Base-by-base conservation (phyloP, 306 rosid species). In the Dalbergia cochinchinensis region DNA sequence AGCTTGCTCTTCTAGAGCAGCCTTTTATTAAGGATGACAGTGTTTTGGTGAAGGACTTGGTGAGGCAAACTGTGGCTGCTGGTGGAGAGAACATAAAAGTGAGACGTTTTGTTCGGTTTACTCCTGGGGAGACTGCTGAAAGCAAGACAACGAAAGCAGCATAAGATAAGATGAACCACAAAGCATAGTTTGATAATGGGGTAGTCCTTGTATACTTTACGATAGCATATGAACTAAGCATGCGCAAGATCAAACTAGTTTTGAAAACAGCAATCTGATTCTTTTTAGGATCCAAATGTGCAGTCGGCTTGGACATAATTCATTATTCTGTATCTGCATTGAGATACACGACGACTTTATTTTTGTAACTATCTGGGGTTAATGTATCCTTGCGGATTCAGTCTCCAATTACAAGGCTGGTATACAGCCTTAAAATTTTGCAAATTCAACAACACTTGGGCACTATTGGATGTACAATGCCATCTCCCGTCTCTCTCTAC, bases 81-180 rank as follows among this genome's bases (percentile, higher is more conserved):
- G 88, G 93, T n/a, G 99, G 99, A 39, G 98, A 95, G 88, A 95
- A 95, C 85, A 93, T 95, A 45, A 92, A 91, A 79, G 96, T 95
- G 18, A 81, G 98, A 26, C 90, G 99, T 76, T 92, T 95, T 71
- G 87, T 89, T 62, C 83, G 97, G 50, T 95, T 92, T 86, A 95
- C 97, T 4, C 91, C 91, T 0, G 99, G 99, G 57, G 97, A 92
- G 76, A 81, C 88, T 3, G 74, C 79, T 41, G 88, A 89, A 48
- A 82, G 77, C 31, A 87, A 85, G 6, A 69, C 84, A 9, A 16
- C 9, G 8, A 6, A 42, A 61, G 11, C 86, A 75, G 85, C 87
- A 72, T 85, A 82, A 79, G 74, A 72, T 85, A 82, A 79, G 74
- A 26, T 72, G 35, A 82, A 76, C n/a, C 58, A 34, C 14, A 2